phyloP scores from a whole-genome alignment of 1,139 yeast genomes.

The Diutina siamensis region DNA sequence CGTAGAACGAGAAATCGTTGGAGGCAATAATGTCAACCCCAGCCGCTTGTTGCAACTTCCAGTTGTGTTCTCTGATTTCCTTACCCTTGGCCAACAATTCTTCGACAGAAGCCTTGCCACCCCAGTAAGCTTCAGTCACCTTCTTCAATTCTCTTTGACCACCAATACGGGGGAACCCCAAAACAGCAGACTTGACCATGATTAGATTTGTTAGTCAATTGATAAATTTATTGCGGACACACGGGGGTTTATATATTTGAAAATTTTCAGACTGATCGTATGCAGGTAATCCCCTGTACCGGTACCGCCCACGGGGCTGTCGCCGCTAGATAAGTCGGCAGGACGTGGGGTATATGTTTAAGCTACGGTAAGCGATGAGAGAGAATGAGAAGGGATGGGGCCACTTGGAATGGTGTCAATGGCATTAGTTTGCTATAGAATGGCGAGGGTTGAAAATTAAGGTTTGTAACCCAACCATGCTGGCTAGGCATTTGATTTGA shows the following conservation, averaged over 20 bases:
- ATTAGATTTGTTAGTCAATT: slow-evolving; percentile 1
- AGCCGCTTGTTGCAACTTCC: slow-evolving; percentile 95
- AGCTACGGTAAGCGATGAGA: too few species aligned
- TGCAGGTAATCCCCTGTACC: not conserved
- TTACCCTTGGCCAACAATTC: slow-evolving; percentile 88
- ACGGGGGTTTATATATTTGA: not conserved
- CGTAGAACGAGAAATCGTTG: slow-evolving; percentile 96
- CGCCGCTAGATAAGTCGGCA: too few species aligned
- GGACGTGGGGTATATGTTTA: too few species aligned
- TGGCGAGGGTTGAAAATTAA: too few species aligned
- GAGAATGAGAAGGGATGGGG: too few species aligned
- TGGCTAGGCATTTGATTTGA: not conserved
- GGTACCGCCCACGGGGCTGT: not conserved
- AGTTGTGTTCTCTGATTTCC: slow-evolving; percentile 89
- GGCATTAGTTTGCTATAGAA: too few species aligned
- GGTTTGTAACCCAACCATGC: too few species aligned
- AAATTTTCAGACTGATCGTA: not conserved
- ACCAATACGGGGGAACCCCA: slow-evolving; percentile 99
- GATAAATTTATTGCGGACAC: not conserved
- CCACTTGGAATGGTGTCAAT: too few species aligned
- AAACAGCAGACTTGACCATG: slow-evolving; percentile 92
- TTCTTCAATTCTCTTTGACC: slow-evolving; percentile 98
- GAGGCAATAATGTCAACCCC: slow-evolving; percentile 97
- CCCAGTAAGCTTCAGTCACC: slow-evolving; percentile 98
- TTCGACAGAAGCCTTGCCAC: slow-evolving; percentile 80